Evolutionary conservation across 1,284 basidiomycete species (phyloP).

Genomic region (Fistulina hepatica): DNA sequence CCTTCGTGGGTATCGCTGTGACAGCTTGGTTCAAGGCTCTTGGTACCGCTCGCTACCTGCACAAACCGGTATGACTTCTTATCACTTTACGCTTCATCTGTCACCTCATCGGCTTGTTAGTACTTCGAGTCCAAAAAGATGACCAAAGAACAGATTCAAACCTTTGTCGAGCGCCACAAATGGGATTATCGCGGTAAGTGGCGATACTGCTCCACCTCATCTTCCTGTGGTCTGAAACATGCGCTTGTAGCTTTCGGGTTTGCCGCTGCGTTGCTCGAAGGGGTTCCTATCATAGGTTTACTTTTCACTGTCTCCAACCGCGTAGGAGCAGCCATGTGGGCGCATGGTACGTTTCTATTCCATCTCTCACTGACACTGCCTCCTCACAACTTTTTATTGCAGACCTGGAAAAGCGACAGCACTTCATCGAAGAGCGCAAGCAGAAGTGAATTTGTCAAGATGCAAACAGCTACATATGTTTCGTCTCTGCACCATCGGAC

Average conservation of each 20-base stretch:
- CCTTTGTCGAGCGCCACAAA: constrained; percentile 79
- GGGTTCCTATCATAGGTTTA: constrained; percentile 67
- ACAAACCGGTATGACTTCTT: constrained; percentile 42
- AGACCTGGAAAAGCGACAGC: constrained; percentile 75
- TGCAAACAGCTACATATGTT: too few relatives aligned
- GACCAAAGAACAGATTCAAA: constrained; percentile 51
- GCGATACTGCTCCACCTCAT: neutral
- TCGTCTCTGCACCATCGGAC: too few relatives aligned
- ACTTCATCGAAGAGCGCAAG: constrained; percentile 37
- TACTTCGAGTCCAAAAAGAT: constrained; percentile 80
- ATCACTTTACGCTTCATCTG: constrained; percentile 7
- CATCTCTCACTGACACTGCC: constrained; percentile 1
- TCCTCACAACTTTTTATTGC: constrained; percentile 5
- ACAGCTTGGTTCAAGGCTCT: constrained; percentile 59
- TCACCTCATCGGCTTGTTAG: constrained; percentile 23
- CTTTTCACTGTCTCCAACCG: constrained; percentile 77
- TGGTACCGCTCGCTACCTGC: constrained; percentile 59
- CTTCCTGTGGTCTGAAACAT: neutral
- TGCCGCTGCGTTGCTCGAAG: constrained; percentile 64
- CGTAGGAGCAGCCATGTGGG: constrained; percentile 88
- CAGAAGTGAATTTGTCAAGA: too few relatives aligned
- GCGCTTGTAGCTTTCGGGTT: constrained; percentile 64
- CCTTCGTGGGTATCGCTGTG: constrained; percentile 56
- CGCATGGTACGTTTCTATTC: constrained; percentile 44
- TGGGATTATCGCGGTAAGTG: constrained; percentile 70